phyloP scores from a whole-genome alignment of 2,329 filamentous ascomycete species.

The Trichoderma sp. region DNA sequence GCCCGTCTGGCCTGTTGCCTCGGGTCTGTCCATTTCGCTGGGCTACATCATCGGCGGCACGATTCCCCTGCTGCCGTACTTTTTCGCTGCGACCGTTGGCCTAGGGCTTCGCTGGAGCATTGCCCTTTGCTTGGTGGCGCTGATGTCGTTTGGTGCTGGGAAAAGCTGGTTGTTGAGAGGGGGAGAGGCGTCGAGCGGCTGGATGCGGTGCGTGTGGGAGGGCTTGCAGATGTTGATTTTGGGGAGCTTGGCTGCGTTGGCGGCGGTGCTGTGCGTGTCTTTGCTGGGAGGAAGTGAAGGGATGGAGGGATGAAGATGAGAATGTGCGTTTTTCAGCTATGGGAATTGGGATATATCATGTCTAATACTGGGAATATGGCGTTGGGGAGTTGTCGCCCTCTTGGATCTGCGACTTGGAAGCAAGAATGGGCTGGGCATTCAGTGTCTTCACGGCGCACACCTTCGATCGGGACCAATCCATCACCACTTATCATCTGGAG shows the following conservation, averaged over 20 bases:
- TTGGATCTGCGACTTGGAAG: too few relatives aligned
- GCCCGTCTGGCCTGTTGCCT: conserved; percentile 46
- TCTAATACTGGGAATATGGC: too few relatives aligned
- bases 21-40: conserved; percentile 60
- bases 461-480: too few relatives aligned
- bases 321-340: too few relatives aligned
- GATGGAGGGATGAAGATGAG: conserved; percentile 9
- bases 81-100: conserved; percentile 50
- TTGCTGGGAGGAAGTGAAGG: conserved; percentile 31
- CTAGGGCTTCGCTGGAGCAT: conserved; percentile 56
- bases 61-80: conserved; percentile 64
- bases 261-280: conserved; percentile 39
- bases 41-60: conserved; percentile 66
- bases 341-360: too few relatives aligned
- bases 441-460: too few relatives aligned
- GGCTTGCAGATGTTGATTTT: conserved; percentile 42
- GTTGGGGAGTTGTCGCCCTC: too few relatives aligned
- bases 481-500: too few relatives aligned
- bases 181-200: conserved; percentile 17
- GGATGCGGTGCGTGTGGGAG: conserved; percentile 36
- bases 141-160: conserved; percentile 60
- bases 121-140: conserved; percentile 54
- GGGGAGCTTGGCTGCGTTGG: conserved; percentile 40
- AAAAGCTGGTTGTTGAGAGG: conserved; percentile 51
- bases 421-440: too few relatives aligned